phyloP scores from a whole-genome alignment of 2,329 filamentous ascomycete species.

The Talaromyces sp. region DNA sequence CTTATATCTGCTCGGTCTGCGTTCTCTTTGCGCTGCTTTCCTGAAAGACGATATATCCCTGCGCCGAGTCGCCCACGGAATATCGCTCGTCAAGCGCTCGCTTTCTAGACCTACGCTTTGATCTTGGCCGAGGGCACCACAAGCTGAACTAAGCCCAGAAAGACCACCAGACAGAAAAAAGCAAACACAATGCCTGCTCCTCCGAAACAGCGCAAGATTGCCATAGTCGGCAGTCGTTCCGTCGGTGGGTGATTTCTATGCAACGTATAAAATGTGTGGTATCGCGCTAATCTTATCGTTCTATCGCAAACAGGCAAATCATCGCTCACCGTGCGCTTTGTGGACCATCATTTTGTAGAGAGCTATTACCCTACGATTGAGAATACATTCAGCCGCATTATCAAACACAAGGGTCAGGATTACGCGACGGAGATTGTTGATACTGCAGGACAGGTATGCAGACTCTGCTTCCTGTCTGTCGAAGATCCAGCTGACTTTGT shows the following conservation, averaged over 20 bases:
- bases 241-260: conserved; percentile 61
- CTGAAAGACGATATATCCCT: neutral
- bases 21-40: neutral
- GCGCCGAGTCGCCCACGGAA: neutral
- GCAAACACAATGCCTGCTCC: conserved; percentile 60
- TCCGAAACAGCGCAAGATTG: conserved; percentile 89
- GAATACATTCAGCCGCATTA: conserved; percentile 96
- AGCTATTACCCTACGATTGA: conserved; percentile 99
- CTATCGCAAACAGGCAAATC: conserved; percentile 68
- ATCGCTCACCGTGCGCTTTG: conserved; percentile 92
- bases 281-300: conserved; percentile 6
- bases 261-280: conserved; percentile 2
- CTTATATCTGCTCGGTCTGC: neutral
- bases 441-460: conserved; percentile 82
- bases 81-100: conserved; percentile 7
- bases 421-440: conserved; percentile 97
- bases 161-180: conserved; percentile 11
- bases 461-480: no score
- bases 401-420: conserved; percentile 88
- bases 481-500: conserved; percentile 11
- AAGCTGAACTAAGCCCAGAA: conserved; percentile 3
- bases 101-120: conserved; percentile 2
- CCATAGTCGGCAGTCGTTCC: conserved; percentile 90
- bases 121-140: conserved; percentile 2
- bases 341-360: conserved; percentile 97